A percentile compares a stretch with the other conserved stretches of the same genome.
Evolutionary conservation across 2,329 filamentous ascomycete genomes (phyloP).

Genomic region (Blumeria hordei): DNA sequence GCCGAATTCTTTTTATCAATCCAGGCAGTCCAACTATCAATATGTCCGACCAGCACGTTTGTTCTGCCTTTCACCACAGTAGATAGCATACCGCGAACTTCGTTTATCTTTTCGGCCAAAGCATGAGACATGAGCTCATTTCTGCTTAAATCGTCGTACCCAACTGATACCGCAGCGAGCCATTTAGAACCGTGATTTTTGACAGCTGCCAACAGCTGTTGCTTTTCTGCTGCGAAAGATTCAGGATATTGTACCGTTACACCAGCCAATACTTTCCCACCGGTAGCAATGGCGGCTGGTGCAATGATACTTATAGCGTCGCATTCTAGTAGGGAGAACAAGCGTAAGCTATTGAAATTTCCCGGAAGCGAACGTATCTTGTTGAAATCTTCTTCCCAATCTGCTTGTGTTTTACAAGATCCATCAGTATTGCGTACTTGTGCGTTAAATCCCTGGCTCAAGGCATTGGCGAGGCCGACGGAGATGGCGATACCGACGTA

Average conservation of each 20-base stretch:
- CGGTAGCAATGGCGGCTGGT: slow-evolving; percentile 18
- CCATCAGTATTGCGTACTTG: slow-evolving; percentile 16
- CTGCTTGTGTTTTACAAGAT: slow-evolving; percentile 38
- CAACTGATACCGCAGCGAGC: slow-evolving; percentile 39
- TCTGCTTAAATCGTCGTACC: slow-evolving; percentile 44
- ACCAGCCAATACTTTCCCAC: slow-evolving; percentile 15
- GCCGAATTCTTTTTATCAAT: too few species aligned
- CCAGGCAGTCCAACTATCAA: too few species aligned
- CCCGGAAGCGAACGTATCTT: slow-evolving; percentile 23
- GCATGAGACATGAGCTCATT: slow-evolving; percentile 18
- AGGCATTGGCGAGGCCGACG: too few species aligned
- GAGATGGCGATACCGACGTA: too few species aligned
- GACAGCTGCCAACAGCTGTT: slow-evolving; percentile 31
- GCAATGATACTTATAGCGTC: slow-evolving; percentile 23
- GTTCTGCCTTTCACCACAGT: slow-evolving; percentile 11
- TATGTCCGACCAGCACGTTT: too few species aligned
- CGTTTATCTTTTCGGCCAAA: slow-evolving; percentile 22
- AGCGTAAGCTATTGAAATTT: slow-evolving; percentile 31
- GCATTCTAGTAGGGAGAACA: slow-evolving; percentile 34
- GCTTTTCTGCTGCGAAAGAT: slow-evolving; percentile 34
- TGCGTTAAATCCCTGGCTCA: too few species aligned
- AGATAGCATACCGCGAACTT: slow-evolving; percentile 26
- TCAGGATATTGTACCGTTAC: slow-evolving; percentile 33
- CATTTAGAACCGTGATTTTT: slow-evolving; percentile 30
- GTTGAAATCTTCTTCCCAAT: slow-evolving; percentile 42